These are phyloP conservation scores for Mycena rosella DNA, from an alignment of 768 basidiomycete genomes.

Conservation along the genomic window DNA sequence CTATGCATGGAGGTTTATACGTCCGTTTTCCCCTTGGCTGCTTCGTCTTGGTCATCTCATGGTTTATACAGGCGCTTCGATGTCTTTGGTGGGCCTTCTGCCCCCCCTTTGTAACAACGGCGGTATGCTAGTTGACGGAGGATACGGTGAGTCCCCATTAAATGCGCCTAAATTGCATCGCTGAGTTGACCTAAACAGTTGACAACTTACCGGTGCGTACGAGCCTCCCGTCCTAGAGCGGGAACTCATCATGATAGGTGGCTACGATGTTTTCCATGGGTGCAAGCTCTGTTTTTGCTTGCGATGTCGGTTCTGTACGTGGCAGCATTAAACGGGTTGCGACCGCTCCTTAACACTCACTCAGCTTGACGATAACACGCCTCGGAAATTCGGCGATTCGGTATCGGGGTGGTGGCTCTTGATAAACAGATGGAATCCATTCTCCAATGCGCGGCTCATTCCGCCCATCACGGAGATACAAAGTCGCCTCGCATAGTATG, in stretches of 20 bases:
- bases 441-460: conserved; percentile 79
- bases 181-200: conserved; percentile 60
- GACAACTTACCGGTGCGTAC: conserved; percentile 86
- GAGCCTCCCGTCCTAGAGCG: neutral
- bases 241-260: conserved; percentile 62
- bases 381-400: conserved; percentile 93
- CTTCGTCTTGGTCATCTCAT: conserved; percentile 14
- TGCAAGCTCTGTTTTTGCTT: conserved; percentile 90
- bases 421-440: conserved; percentile 93
- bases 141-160: conserved; percentile 69
- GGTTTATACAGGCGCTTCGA: conserved; percentile 81
- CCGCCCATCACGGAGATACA: conserved; percentile 96
- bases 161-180: conserved; percentile 13
- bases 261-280: conserved; percentile 94
- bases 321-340: neutral
- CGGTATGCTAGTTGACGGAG: conserved; percentile 90
- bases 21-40: conserved; percentile 56
- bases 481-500: conserved; percentile 94
- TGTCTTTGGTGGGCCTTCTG: conserved; percentile 95
- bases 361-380: conserved; percentile 94
- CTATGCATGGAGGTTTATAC: conserved; percentile 97
- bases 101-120: conserved; percentile 97
- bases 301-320: conserved; percentile 90
- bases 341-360: neutral
- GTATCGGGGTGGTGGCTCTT: conserved; percentile 97